Base-by-base conservation (phyloP, 2,329 filamentous ascomycete genomes). In the Fusarium scirpi region DNA sequence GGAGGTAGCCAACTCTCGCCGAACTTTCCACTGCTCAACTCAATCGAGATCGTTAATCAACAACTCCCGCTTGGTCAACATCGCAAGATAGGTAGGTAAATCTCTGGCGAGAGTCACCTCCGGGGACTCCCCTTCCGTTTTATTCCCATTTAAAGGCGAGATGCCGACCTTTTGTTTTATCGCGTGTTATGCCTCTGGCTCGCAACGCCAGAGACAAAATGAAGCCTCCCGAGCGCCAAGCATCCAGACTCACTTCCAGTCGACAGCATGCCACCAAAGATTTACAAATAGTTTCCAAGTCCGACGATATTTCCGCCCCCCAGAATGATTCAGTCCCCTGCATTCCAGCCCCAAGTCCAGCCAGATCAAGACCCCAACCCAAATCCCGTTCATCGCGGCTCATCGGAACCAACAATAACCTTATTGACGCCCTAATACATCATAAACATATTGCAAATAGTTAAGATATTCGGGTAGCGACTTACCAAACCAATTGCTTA, bases 291-390 rank as follows among this genome's bases (percentile, higher is more conserved):
- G 15, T 18, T 13, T 8, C 3, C 13, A 18, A 22, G 44, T 29
- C 54, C n/a, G 16, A 27, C 8, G 3, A 5, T 16, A 29, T 30
- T 57, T 47, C 15, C 53, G 49, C 27, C 54, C 12, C 8, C 7
- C 3, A 27, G 11, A 15, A 4, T 6, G n/a, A n/a, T 5, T 12
- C 13, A 40, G 3, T 2, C 24, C 20, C 5, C 0, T 24, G 40
- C 62, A 64, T 64, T 64, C 62, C 51, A 64, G 20, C 11, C 18
- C 4, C 11, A 3, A 2, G n/a, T 38, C 38, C 20, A 25, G 30
- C 24, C 15, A 30, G 41, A 40, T 32, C 25, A 57, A 40, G 24
- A 45, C 47, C 38, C 7, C 13, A 22, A 25, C 13, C n/a, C 20
- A 12, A 8, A 13, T 4, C 20, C 16, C 20, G 1, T 8, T 30